These are phyloP conservation scores for Oryza punctata DNA, from an alignment of 176 grass and related monocot species.

Conservation along the genomic window DNA sequence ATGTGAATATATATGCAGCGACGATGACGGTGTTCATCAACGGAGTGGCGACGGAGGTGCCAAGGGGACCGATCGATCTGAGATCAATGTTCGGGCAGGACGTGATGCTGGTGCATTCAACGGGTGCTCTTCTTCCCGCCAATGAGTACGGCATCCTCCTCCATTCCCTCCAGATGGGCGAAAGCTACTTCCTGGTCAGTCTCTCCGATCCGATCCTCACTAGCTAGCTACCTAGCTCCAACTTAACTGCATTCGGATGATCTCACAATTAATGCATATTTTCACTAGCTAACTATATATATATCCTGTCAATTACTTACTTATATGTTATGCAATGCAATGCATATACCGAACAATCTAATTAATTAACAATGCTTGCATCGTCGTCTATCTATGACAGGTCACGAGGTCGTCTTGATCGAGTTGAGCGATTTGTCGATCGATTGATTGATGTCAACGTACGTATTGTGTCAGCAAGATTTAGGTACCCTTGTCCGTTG, in stretches of 20 bases:
- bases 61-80: constrained; percentile 75
- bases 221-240: too few relatives aligned
- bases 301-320: too few relatives aligned
- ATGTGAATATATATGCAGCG: constrained; percentile 27
- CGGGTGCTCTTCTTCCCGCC: constrained; percentile 65
- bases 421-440: background rate
- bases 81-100: constrained; percentile 76
- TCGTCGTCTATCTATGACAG: constrained; percentile 2
- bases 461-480: background rate
- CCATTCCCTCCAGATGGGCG: constrained; percentile 84
- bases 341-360: too few relatives aligned
- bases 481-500: background rate
- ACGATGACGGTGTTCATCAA: constrained; percentile 91
- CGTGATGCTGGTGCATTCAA: constrained; percentile 77
- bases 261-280: too few relatives aligned
- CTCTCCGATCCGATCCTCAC: background rate
- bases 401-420: constrained; percentile 40
- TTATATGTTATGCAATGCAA: too few relatives aligned
- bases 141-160: constrained; percentile 75
- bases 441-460: background rate
- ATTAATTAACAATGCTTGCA: background rate
- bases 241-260: too few relatives aligned
- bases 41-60: constrained; percentile 77
- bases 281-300: too few relatives aligned
- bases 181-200: constrained; percentile 91